phyloP scores from a whole-genome alignment of 2,329 filamentous ascomycete genomes.

The Arachnomyces sp. region DNA sequence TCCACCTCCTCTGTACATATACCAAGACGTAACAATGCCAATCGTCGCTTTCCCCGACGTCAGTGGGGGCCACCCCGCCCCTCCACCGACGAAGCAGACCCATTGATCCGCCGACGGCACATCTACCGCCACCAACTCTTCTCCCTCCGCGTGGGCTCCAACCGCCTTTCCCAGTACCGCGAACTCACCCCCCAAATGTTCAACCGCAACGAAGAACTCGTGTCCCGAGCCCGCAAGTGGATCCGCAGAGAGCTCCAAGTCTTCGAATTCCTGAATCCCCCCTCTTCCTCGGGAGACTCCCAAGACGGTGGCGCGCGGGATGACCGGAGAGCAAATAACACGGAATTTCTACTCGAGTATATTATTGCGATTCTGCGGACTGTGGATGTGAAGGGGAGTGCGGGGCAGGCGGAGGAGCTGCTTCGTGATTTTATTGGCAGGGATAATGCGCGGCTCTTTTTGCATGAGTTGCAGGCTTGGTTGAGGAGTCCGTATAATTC shows the following conservation, averaged over 20 bases:
- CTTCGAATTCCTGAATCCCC: slow-evolving; percentile 60
- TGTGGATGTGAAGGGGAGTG: slow-evolving; percentile 69
- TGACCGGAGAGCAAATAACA: slow-evolving; percentile 53
- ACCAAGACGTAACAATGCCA: neutral
- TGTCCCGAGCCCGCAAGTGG: slow-evolving; percentile 71
- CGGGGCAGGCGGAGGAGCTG: slow-evolving; percentile 70
- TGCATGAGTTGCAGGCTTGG: slow-evolving; percentile 80
- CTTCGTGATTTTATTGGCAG: slow-evolving; percentile 69
- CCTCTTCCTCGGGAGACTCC: slow-evolving; percentile 18
- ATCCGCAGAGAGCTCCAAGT: slow-evolving; percentile 76
- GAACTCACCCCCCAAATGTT: slow-evolving; percentile 64
- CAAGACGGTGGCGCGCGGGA: slow-evolving; percentile 8
- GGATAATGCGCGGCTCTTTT: slow-evolving; percentile 62
- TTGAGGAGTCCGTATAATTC: slow-evolving; percentile 68
- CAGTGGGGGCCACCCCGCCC: slow-evolving; percentile 16
- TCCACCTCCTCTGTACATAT: neutral
- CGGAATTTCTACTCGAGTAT: slow-evolving; percentile 80
- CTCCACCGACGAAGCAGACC: slow-evolving; percentile 24
- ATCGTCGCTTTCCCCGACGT: slow-evolving; percentile 12
- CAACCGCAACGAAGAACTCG: slow-evolving; percentile 54
- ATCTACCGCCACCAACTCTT: slow-evolving; percentile 67
- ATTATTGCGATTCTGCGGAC: slow-evolving; percentile 74
- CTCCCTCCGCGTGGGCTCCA: slow-evolving; percentile 75
- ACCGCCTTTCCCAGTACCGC: slow-evolving; percentile 65
- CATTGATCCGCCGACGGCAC: slow-evolving; percentile 54